A percentile compares a stretch with the other conserved stretches of the same genome.
These are phyloP conservation scores for Fusarium nygamai DNA, from an alignment of 2,329 filamentous ascomycete genomes.

Conservation along the genomic window DNA sequence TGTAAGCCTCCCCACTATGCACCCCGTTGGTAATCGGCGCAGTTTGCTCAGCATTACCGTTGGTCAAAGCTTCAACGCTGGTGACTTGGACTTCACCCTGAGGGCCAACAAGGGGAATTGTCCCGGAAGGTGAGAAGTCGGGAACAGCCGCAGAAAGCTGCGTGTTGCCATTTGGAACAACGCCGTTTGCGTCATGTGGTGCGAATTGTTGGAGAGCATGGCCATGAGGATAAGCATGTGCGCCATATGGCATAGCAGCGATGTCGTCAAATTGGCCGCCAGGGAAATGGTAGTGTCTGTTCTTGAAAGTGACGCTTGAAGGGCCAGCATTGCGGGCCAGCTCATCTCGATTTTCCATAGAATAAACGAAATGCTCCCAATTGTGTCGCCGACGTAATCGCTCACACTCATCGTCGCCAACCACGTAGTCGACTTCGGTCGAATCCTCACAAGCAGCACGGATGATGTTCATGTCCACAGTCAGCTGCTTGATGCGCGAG, in stretches of 20 bases:
- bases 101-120: constrained; percentile 21
- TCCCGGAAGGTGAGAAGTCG: constrained; percentile 52
- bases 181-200: constrained; percentile 51
- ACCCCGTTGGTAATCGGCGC: constrained; percentile 43
- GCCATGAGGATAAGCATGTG: constrained; percentile 45
- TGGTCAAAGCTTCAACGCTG: constrained; percentile 26
- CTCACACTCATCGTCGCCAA: constrained; percentile 81
- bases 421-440: constrained; percentile 75
- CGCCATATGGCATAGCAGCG: constrained; percentile 46
- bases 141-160: constrained; percentile 53
- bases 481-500: constrained; percentile 69
- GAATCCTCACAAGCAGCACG: constrained; percentile 80
- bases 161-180: constrained; percentile 41
- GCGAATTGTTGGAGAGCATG: constrained; percentile 45
- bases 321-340: constrained; percentile 79
- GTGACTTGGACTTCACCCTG: constrained; percentile 16
- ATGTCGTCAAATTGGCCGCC: constrained; percentile 47
- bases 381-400: constrained; percentile 77
- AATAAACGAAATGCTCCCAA: constrained; percentile 84
- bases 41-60: constrained; percentile 34
- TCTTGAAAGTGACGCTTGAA: constrained; percentile 51
- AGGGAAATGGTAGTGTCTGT: constrained; percentile 43
- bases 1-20: constrained; percentile 33
- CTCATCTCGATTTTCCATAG: constrained; percentile 75
- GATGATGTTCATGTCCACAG: constrained; percentile 74